Conservation (phyloP, 2,329 filamentous ascomycete genomes). For the Cercospora sp. region DNA sequence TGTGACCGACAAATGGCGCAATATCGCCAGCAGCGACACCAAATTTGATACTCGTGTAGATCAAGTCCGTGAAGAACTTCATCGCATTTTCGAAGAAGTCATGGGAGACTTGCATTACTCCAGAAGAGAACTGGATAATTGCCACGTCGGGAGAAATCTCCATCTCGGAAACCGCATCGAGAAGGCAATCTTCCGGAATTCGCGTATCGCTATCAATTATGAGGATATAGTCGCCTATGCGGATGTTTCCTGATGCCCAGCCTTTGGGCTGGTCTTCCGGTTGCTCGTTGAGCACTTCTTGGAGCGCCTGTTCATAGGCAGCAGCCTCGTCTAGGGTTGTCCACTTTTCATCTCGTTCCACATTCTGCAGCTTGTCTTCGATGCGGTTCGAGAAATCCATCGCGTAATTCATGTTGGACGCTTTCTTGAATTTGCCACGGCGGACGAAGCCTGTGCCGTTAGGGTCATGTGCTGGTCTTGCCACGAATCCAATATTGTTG, state of each 20-base stretch:
- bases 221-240: conserved; percentile 64
- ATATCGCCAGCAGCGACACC: conserved; percentile 70
- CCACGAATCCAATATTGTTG: conserved; percentile 54
- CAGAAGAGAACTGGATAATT: conserved; percentile 70
- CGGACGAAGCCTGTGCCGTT: conserved; percentile 50
- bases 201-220: conserved; percentile 70
- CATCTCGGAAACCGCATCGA: conserved; percentile 72
- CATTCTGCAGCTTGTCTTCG: conserved; percentile 56
- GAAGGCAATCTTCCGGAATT: conserved; percentile 65
- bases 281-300: conserved; percentile 55
- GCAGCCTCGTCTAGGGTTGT: conserved; percentile 42
- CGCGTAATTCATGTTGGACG: conserved; percentile 73
- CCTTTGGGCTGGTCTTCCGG: conserved; percentile 44
- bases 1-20: conserved; percentile 75
- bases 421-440: conserved; percentile 68
- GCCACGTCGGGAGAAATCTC: conserved; percentile 67
- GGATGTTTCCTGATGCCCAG: conserved; percentile 62
- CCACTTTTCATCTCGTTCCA: conserved; percentile 42
- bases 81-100: conserved; percentile 75
- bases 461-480: conserved; percentile 53
- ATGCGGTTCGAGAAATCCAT: conserved; percentile 62
- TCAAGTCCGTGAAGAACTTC: conserved; percentile 76
- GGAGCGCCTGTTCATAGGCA: conserved; percentile 54
- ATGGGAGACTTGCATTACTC: conserved; percentile 73
- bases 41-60: conserved; percentile 72